These are phyloP conservation scores for Neofusicoccum kwambonambiense DNA, from an alignment of 2,329 filamentous ascomycete species.

Conservation along the genomic window DNA sequence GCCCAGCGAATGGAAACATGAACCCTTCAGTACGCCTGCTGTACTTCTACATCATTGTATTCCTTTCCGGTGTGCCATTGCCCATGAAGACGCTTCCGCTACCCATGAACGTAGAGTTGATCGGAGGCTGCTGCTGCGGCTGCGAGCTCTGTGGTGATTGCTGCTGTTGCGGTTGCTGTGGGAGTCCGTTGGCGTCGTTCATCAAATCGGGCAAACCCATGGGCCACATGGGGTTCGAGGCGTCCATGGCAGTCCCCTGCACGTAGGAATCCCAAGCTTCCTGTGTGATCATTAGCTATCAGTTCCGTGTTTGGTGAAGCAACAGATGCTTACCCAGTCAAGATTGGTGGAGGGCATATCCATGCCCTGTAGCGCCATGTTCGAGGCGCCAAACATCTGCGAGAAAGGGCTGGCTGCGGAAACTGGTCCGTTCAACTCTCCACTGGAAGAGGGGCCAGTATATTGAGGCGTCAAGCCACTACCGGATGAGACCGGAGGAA, in stretches of 20 bases:
- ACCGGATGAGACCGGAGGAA: conserved; percentile 25
- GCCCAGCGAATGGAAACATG: neutral
- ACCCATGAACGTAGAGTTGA: conserved; percentile 31
- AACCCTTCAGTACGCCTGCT: neutral
- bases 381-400: conserved; percentile 51
- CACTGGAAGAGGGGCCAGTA: conserved; percentile 28
- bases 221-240: conserved; percentile 43
- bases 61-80: conserved; percentile 27
- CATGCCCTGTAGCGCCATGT: conserved; percentile 49
- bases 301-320: conserved; percentile 18
- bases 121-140: conserved; percentile 2
- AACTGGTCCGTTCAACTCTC: conserved; percentile 36
- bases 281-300: conserved; percentile 41
- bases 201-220: conserved; percentile 35
- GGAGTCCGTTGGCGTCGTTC: conserved; percentile 21
- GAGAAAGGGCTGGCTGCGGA: conserved; percentile 54
- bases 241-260: conserved; percentile 54
- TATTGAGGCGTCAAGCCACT: conserved; percentile 35
- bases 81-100: conserved; percentile 40
- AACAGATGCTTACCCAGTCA: conserved; percentile 57
- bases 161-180: conserved; percentile 25
- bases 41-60: conserved; percentile 10
- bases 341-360: conserved; percentile 54
- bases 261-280: conserved; percentile 70
- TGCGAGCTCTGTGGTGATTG: conserved; percentile 18